Evolutionary conservation across 108 stramenopile species (phyloP), one percentile per base, ranked within the genome.

Genomic region (Schizochytrium sp.): DNA sequence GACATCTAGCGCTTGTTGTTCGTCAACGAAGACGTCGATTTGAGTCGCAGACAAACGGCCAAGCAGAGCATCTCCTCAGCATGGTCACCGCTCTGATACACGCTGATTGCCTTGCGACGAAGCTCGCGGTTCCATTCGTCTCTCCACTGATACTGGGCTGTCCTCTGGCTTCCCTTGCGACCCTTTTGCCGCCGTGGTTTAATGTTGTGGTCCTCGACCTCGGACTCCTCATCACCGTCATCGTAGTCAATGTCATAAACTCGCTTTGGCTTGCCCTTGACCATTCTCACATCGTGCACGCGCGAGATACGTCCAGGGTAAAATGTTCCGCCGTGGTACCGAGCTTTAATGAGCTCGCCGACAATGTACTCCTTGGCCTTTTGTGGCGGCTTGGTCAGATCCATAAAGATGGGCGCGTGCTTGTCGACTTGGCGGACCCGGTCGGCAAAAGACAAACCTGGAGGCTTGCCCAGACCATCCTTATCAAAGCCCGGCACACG

Each of bases 281-380:
- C 28, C 34, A 34, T 34, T 34, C 34, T 34, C 34, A 34, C 34
- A 6, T 53, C 76, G 6, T 83, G 45, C 76, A 83, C 76, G 5
- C 28, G 8, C 2, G 76, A 53, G 23, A 83, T 83, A 8, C 51
- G 45, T 23, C 76, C 76, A 6, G 76, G 76, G 51, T 83, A 83
- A 12, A 14, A 83, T 23, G n/a, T 3, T 25, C 51, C 48, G n/a
- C 76, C 76, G 8, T 12, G 6, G 51, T 83, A 83, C 1, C 76
- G 45, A 12, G 76, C 76, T 28, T 83, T 53, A 23, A 83, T 45
- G 23, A 53, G 19, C 51, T 83, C 76, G 51, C 51, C 76, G 12
- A 34, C 76, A 34, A 83, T 83, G 76, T 53, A 83, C 76, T 83
- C 76, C 76, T 83, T 83, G 16, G 12, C 48, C 25, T 83, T 83